Evolutionary conservation across 148 eudicot species (phyloP).

Genomic region (Camellia lanceoleosa): DNA sequence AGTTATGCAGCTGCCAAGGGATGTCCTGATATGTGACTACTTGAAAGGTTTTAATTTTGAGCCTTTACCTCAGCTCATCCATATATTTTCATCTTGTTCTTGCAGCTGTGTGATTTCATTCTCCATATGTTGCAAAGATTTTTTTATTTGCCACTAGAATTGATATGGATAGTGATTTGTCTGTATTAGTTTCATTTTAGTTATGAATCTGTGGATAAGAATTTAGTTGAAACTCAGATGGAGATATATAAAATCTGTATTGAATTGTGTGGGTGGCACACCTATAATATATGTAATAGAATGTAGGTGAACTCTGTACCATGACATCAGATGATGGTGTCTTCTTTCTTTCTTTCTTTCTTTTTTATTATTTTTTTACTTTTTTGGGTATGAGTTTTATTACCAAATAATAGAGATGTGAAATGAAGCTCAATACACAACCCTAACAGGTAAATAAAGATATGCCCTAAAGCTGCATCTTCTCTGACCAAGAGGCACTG

Average conservation of each 20-base stretch:
- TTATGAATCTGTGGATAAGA: background rate
- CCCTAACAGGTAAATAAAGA: too few relatives aligned
- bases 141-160: background rate
- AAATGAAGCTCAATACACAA: too few relatives aligned
- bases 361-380: too few relatives aligned
- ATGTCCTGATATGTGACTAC: slow-evolving; percentile 29
- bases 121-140: background rate
- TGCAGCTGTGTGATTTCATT: slow-evolving; percentile 8
- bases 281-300: background rate
- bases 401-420: too few relatives aligned
- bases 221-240: background rate
- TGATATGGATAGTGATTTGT: background rate
- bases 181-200: background rate
- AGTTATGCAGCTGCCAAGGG: slow-evolving; percentile 32
- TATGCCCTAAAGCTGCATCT: too few relatives aligned
- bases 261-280: background rate
- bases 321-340: background rate
- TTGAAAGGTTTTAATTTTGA: slow-evolving; percentile 34
- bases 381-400: too few relatives aligned
- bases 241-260: background rate
- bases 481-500: too few relatives aligned
- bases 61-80: slow-evolving; percentile 28
- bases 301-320: background rate
- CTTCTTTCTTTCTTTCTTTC: too few relatives aligned
- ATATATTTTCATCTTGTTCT: slow-evolving; percentile 7